Evolutionary conservation across 2,329 filamentous ascomycete species (phyloP), one percentile per base, ranked within the genome.

Genomic region (Trichoderma afroharzianum): DNA sequence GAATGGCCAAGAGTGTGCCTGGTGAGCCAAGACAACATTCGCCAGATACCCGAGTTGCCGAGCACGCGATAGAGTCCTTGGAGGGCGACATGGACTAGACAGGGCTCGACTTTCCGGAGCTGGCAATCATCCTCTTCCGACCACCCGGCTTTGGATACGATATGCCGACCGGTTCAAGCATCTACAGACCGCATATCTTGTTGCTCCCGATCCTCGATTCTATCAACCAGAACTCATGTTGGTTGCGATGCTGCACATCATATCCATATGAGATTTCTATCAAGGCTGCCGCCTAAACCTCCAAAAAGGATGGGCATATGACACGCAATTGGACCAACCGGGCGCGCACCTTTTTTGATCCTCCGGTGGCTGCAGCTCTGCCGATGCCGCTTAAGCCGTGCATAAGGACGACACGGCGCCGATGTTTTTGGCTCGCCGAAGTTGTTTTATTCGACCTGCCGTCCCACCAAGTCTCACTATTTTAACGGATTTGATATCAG

Each of bases 331-430:
- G 28, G 14, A 24, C 58, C 58, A 62, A 50, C 58, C 67, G 21
- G 21, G 43, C 28, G 33, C 58, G 58, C 58, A 28, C n/a, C 21
- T 24, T 24, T 62, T 55, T 57, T 33, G 53, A 43, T 7, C 58
- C 30, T 39, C 68, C 68, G 43, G 67, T 63, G 59, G 47, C 55
- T 68, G 66, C 68, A 68, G 64, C 55, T 59, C 12, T 33, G 36
- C 64, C 67, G 58, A 8, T 70, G 68, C 68, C 67, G 67, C 32
- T 63, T 69, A 58, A 62, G 39, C 67, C 67, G 67, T 62, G 57
- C 15, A 21, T 39, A 50, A 15, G 28, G 21, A 32, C 39, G 18
- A 21, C n/a, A 47, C 67, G 30, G 67, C 30, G 58, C 67, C 67
- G 67, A 61, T 21, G 28, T 39, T 50, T 39, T 47, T 21, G 33